Conservation (phyloP, 192 early-diverging fungal species). For the Bifiguratus adelaidae region DNA sequence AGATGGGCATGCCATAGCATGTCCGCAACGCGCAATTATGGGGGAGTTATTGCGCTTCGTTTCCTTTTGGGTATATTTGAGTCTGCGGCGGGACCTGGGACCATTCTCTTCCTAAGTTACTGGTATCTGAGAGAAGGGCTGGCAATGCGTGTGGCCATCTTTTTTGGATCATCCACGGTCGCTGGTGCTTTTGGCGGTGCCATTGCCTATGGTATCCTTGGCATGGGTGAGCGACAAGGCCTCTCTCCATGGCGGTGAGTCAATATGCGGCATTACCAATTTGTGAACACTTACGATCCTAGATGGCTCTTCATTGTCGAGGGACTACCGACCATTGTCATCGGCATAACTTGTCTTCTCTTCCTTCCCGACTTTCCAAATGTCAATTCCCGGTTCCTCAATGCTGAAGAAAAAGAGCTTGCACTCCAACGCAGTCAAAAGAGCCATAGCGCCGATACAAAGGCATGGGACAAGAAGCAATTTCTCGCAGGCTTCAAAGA, state of each 20-base stretch:
- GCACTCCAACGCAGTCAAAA: slow-evolving; percentile 18
- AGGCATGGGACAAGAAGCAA: slow-evolving; percentile 11
- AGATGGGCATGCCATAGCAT: too few species aligned
- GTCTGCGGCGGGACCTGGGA: slow-evolving; percentile 7
- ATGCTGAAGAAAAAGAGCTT: slow-evolving; percentile 18
- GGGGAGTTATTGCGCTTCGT: slow-evolving; percentile 10
- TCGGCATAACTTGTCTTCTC: slow-evolving; percentile 41
- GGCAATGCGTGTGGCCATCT: slow-evolving; percentile 34
- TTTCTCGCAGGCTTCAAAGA: slow-evolving; percentile 22
- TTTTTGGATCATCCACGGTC: slow-evolving; percentile 55
- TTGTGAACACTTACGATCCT: neutral
- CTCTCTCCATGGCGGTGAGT: slow-evolving; percentile 45
- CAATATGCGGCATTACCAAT: neutral
- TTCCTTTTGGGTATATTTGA: slow-evolving; percentile 15
- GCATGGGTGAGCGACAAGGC: slow-evolving; percentile 32
- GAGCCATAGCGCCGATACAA: slow-evolving; percentile 11
- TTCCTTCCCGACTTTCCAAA: slow-evolving; percentile 36
- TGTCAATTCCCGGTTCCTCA: slow-evolving; percentile 13
- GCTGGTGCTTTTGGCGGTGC: slow-evolving; percentile 70
- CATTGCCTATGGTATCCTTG: slow-evolving; percentile 53
- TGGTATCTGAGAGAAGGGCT: slow-evolving; percentile 13
- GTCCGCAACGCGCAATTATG: slow-evolving; percentile 9
- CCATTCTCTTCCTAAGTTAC: slow-evolving; percentile 9
- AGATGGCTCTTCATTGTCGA: slow-evolving; percentile 65
- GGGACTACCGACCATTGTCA: slow-evolving; percentile 44